Evolutionary conservation across 257 asterid species (phyloP).

Genomic region (Solanum pimpinellifolium): DNA sequence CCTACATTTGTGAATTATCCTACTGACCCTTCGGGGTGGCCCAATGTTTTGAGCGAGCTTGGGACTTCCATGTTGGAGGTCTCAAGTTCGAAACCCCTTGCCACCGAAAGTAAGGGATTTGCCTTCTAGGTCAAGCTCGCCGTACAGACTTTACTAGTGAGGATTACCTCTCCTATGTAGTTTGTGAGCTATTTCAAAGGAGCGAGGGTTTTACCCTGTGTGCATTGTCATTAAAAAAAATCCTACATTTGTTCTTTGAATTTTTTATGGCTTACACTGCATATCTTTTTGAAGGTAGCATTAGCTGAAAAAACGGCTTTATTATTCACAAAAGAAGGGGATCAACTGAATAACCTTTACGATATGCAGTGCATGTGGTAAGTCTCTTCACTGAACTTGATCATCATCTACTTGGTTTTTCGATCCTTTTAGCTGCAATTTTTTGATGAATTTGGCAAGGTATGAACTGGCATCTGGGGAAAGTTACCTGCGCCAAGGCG

Average conservation of each 20-base stretch:
- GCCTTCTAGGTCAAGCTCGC: too few species aligned
- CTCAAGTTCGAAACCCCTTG: too few species aligned
- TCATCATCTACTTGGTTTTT: not conserved
- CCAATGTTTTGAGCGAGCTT: too few species aligned
- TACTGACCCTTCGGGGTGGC: too few species aligned
- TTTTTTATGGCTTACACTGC: slow-evolving; percentile 1
- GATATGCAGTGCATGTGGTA: slow-evolving; percentile 99
- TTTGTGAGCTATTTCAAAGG: too few species aligned
- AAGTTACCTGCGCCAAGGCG: slow-evolving; percentile 90
- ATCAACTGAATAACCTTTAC: slow-evolving; percentile 88
- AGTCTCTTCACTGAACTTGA: not conserved
- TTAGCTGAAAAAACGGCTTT: slow-evolving; percentile 92
- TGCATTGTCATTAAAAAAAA: too few species aligned
- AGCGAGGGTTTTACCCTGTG: too few species aligned
- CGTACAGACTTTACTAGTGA: too few species aligned
- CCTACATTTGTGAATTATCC: not conserved
- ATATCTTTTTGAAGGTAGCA: slow-evolving; percentile 48
- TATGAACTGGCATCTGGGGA: slow-evolving; percentile 94
- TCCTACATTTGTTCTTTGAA: not conserved
- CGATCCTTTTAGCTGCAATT: not conserved
- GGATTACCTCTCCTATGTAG: too few species aligned
- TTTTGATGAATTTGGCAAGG: slow-evolving; percentile 29
- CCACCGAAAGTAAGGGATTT: too few species aligned
- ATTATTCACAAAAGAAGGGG: slow-evolving; percentile 97
- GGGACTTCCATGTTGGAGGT: too few species aligned